Evolutionary conservation across 345 rosid genomes (phyloP), one percentile per base, ranked within the genome.

Genomic region (Anacardium occidentale): DNA sequence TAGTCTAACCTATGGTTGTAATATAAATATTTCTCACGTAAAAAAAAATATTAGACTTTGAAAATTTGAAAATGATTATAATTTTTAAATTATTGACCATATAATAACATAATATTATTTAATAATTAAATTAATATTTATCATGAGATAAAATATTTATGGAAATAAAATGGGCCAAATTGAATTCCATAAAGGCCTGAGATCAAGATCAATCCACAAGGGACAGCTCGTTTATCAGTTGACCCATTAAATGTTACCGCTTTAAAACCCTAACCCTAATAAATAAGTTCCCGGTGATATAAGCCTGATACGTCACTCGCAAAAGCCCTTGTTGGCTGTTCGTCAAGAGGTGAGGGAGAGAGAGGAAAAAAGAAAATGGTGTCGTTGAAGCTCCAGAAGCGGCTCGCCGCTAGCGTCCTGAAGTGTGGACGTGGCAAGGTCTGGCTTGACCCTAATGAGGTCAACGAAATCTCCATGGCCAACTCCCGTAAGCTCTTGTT

Each of bases 361-460:
- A 37, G 57, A 70, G 20, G 68, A 77, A n/a, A 18, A 44, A 40
- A 0, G 25, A 25, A 37, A 55, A 90, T 90, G 91, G 92, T 86
- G 52, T 86, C 91, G 72, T 62, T 88, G 70, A 88, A 90, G 84
- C 71, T 81, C 13, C 96, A 88, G 76, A 90, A 90, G 88, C 84
- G 93, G 85, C 90, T 90, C 17, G 78, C 91, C 62, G 83, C 91
- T 10, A 86, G 91, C 81, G 91, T 88, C 9, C 85, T 88, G 77
- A 85, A 84, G 60, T 90, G 96, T 22, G 96, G 91, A 10, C 77
- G 83, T 10, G 84, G 84, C 17, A 90, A 88, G 76, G 88, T 88
- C 18, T 90, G 93, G 96, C 83, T 88, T 1, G 93, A 88, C 62
- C 91, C 96, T 9, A 90, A 84, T 75, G 96, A 90, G 56, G 75